Conservation (phyloP, 345 rosid genomes). For the Diplotaxis tenuifolia region DNA sequence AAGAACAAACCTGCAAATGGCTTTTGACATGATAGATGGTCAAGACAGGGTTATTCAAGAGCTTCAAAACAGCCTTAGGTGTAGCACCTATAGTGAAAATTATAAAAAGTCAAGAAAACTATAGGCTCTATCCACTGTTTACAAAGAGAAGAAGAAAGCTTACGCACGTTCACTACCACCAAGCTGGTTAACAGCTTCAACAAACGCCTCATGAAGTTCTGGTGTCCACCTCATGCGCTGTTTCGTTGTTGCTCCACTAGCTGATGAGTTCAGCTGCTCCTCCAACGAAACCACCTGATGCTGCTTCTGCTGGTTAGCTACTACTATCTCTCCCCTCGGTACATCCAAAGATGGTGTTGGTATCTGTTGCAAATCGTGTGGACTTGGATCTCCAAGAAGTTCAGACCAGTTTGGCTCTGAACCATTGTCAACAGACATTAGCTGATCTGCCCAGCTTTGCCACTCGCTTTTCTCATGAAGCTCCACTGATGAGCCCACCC, state of each 20-base stretch:
- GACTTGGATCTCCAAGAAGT: constrained; percentile 51
- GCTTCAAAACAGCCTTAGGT: constrained; percentile 88
- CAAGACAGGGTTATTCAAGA: constrained; percentile 74
- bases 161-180: constrained; percentile 92
- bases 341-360: constrained; percentile 37
- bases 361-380: constrained; percentile 32
- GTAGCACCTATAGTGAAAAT: constrained; percentile 76
- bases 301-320: constrained; percentile 47
- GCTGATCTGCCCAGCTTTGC: constrained; percentile 70
- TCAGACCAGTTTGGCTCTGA: constrained; percentile 69
- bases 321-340: constrained; percentile 39
- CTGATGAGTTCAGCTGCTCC: constrained; percentile 41
- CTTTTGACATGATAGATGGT: constrained; percentile 98
- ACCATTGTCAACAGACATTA: constrained; percentile 59
- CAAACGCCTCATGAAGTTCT: constrained; percentile 90
- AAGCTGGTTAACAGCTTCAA: constrained; percentile 86
- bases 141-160: constrained; percentile 4
- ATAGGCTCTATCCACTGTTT: background rate
- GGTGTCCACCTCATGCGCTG: constrained; percentile 94
- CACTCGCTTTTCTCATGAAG: constrained; percentile 48
- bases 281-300: constrained; percentile 36
- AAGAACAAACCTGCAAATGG: constrained; percentile 74
- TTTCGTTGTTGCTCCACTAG: constrained; percentile 45
- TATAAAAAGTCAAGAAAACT: background rate
- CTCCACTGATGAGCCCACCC: constrained; percentile 42